phyloP scores from a whole-genome alignment of 257 asterid species.

The Solanum okadae region DNA sequence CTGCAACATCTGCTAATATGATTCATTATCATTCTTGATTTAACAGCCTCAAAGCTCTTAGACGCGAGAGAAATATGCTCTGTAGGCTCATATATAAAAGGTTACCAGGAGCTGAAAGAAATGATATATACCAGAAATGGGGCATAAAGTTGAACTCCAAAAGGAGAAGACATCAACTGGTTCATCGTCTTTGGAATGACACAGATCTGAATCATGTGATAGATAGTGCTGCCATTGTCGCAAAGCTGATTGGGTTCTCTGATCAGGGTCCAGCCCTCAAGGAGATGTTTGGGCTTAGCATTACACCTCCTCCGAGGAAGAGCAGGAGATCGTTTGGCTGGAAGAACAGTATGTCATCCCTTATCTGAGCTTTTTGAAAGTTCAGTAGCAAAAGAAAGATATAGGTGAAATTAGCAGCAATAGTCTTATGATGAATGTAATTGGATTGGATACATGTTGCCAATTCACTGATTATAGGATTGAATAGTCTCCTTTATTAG shows the following conservation, averaged over 20 bases:
- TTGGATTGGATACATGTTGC: neutral
- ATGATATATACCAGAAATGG: conserved; percentile 31
- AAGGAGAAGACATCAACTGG: conserved; percentile 27
- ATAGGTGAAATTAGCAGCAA: neutral
- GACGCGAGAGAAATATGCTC: conserved; percentile 31
- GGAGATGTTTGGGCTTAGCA: conserved; percentile 54
- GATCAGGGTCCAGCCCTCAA: conserved; percentile 29
- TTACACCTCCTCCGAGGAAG: conserved; percentile 30
- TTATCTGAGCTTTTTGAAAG: conserved; percentile 11
- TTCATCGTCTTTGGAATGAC: conserved; percentile 25
- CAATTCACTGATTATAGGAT: neutral
- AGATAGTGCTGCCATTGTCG: conserved; percentile 36
- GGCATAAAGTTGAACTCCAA: conserved; percentile 36
- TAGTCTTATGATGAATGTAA: neutral
- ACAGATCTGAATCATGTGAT: conserved; percentile 18
- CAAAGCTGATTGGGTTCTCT: conserved; percentile 37
- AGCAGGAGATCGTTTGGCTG: conserved; percentile 37
- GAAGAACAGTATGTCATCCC: conserved; percentile 28
- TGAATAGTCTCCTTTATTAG: neutral
- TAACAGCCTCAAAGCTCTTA: conserved; percentile 32
- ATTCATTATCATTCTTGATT: neutral
- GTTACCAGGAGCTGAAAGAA: conserved; percentile 23
- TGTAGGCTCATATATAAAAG: conserved; percentile 31
- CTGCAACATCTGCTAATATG: neutral
- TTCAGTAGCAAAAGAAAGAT: neutral